Evolutionary conservation across 768 basidiomycete species (phyloP).

Genomic region (Leccinum aurantiacum): DNA sequence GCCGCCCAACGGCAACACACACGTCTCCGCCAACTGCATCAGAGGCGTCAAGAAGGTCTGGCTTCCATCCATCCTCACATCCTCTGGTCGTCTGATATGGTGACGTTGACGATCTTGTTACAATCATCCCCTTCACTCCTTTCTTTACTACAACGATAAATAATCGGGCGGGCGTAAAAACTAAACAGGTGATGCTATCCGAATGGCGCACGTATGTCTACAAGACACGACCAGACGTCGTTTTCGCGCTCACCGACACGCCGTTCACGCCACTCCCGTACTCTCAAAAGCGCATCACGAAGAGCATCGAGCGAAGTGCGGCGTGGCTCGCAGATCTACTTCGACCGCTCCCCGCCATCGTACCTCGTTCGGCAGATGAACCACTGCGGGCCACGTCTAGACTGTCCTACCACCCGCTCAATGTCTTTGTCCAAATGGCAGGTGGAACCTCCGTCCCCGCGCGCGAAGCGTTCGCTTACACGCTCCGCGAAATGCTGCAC

Average conservation of each 20-base stretch:
- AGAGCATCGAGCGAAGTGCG: constrained; percentile 68
- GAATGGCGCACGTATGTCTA: constrained; percentile 56
- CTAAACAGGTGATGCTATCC: constrained; percentile 47
- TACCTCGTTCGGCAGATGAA: neutral
- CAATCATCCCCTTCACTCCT: neutral
- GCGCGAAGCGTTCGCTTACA: constrained; percentile 60
- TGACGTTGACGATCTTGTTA: neutral
- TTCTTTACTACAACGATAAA: neutral
- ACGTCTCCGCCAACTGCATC: constrained; percentile 56
- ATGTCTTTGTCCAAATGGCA: constrained; percentile 68
- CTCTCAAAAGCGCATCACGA: constrained; percentile 77
- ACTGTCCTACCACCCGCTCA: constrained; percentile 29
- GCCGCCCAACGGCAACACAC: constrained; percentile 67
- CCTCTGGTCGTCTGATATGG: neutral
- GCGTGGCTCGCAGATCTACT: constrained; percentile 65
- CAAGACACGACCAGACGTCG: constrained; percentile 64
- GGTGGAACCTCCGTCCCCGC: constrained; percentile 59
- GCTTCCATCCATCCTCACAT: constrained; percentile 5
- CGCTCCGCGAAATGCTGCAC: constrained; percentile 55
- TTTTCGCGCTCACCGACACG: constrained; percentile 68
- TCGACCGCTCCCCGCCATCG: constrained; percentile 22
- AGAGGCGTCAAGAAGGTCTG: constrained; percentile 72
- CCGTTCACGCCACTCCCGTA: constrained; percentile 64
- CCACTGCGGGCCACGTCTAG: neutral
- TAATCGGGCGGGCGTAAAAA: neutral